Conservation (phyloP, 2,329 filamentous ascomycete species). For the Fusarium tjaetaba region DNA sequence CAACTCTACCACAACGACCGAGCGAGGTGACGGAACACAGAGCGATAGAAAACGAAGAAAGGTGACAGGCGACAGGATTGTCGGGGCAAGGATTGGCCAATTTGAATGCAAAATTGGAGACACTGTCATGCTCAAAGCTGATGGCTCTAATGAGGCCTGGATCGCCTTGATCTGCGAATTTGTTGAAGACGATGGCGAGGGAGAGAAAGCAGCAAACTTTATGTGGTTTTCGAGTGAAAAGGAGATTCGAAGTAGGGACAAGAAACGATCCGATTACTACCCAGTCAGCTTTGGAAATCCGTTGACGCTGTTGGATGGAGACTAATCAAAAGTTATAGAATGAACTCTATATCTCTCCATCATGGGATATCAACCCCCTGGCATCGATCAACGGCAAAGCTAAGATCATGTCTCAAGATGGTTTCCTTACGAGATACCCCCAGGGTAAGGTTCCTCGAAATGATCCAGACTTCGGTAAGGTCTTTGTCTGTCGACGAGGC, state of each 20-base stretch:
- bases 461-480: conserved; percentile 81
- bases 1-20: conserved; percentile 46
- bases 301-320: neutral
- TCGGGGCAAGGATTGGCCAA: conserved; percentile 83
- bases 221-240: conserved; percentile 96
- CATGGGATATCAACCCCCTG: conserved; percentile 87
- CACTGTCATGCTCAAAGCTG: conserved; percentile 85
- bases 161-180: conserved; percentile 90
- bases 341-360: conserved; percentile 89
- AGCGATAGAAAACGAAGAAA: conserved; percentile 51
- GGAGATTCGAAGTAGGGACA: conserved; percentile 84
- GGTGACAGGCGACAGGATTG: conserved; percentile 61
- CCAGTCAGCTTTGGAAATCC: conserved; percentile 57
- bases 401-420: conserved; percentile 76
- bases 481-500: conserved; percentile 88
- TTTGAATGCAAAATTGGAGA: conserved; percentile 88
- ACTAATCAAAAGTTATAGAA: conserved; percentile 61
- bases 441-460: conserved; percentile 77
- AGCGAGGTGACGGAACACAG: conserved; percentile 41
- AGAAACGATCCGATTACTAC: conserved; percentile 83
- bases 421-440: conserved; percentile 76
- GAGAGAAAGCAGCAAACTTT: conserved; percentile 82
- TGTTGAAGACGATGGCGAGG: conserved; percentile 71
- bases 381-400: conserved; percentile 92
- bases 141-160: conserved; percentile 89